A percentile compares a stretch with the other conserved stretches of the same genome.
Conservation (phyloP, 768 basidiomycete species). For the Lentinus tigrinus region DNA sequence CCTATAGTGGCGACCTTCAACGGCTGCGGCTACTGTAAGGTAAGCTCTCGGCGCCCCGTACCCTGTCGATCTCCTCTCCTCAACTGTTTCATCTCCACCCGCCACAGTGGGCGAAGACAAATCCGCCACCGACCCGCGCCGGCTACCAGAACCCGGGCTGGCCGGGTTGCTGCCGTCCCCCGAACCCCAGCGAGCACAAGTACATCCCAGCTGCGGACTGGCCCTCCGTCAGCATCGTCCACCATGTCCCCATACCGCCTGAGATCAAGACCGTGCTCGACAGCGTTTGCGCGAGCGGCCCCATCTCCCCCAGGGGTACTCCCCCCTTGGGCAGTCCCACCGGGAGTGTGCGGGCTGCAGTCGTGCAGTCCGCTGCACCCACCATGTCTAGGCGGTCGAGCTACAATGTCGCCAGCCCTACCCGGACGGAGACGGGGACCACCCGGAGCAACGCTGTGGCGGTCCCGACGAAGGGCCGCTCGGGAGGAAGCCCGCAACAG, state of each 20-base stretch:
- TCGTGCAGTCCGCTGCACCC: conserved; percentile 20
- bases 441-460: conserved; percentile 21
- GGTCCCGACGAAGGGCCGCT: conserved; percentile 47
- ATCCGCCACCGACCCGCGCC: conserved; percentile 51
- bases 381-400: conserved; percentile 24
- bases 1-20: conserved; percentile 72
- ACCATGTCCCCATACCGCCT: conserved; percentile 69
- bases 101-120: conserved; percentile 67
- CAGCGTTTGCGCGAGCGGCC: conserved; percentile 33
- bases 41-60: conserved; percentile 33
- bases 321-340: conserved; percentile 13
- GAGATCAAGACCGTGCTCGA: conserved; percentile 72
- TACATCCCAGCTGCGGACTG: conserved; percentile 74
- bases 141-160: conserved; percentile 74
- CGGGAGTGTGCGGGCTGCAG: conserved; percentile 14
- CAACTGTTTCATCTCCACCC: conserved; percentile 23
- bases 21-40: conserved; percentile 91
- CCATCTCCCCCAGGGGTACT: conserved; percentile 33
- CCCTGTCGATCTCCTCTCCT: conserved; percentile 6
- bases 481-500: conserved; percentile 55
- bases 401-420: conserved; percentile 21
- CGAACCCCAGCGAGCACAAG: conserved; percentile 54
- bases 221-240: conserved; percentile 75
- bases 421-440: conserved; percentile 20
- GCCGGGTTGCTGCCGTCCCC: conserved; percentile 89